Conservation (phyloP, 306 rosid genomes). For the Castanea sativa region DNA sequence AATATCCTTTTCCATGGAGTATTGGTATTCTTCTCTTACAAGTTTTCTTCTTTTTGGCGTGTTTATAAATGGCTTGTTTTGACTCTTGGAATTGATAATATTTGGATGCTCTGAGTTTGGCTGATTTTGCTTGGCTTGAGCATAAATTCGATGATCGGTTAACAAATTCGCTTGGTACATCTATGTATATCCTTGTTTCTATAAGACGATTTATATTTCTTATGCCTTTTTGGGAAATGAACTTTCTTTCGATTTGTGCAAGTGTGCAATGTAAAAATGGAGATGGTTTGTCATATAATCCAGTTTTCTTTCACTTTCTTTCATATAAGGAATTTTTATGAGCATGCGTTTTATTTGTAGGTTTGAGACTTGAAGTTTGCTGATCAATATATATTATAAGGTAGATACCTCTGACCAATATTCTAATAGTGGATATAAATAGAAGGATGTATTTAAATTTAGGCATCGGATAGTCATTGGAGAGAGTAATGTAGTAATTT, state of each 20-base stretch:
- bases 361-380: slow-evolving; percentile 87
- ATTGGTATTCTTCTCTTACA: slow-evolving; percentile 56
- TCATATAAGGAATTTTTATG: slow-evolving; percentile 52
- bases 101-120: slow-evolving; percentile 27
- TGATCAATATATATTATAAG: slow-evolving; percentile 42
- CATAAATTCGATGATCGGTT: slow-evolving; percentile 22
- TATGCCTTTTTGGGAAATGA: background rate
- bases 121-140: slow-evolving; percentile 5
- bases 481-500: slow-evolving; percentile 43
- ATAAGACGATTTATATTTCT: background rate
- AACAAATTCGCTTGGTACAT: slow-evolving; percentile 24
- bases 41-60: slow-evolving; percentile 42
- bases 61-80: slow-evolving; percentile 6
- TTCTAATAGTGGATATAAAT: background rate
- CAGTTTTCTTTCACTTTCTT: slow-evolving; percentile 29
- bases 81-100: background rate
- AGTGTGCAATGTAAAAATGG: slow-evolving; percentile 22
- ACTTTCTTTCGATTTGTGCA: slow-evolving; percentile 8
- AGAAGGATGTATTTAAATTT: background rate
- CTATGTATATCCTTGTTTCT: background rate
- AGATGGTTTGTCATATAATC: slow-evolving; percentile 27
- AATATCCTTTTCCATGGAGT: slow-evolving; percentile 55
- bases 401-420: slow-evolving; percentile 28
- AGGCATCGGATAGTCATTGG: slow-evolving; percentile 2
- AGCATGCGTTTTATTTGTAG: slow-evolving; percentile 74